phyloP scores from a whole-genome alignment of 129 eudicot species.

The Artemisia tridentata region DNA sequence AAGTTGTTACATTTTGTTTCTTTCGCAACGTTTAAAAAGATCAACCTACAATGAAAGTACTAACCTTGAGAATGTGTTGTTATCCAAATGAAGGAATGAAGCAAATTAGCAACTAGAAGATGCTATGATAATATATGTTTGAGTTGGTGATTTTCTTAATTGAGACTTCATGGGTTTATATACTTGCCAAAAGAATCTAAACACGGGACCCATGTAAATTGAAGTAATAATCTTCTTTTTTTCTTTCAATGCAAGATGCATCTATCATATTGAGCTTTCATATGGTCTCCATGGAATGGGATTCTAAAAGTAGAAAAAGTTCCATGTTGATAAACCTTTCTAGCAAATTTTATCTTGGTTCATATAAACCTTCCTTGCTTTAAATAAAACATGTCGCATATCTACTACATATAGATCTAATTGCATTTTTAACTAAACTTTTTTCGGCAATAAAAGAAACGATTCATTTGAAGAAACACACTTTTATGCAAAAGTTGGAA shows the following conservation, averaged over 20 bases:
- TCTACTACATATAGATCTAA: neutral
- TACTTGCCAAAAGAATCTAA: slow-evolving; percentile 44
- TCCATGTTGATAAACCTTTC: slow-evolving; percentile 37
- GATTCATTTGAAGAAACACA: too few relatives aligned
- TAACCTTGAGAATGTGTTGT: slow-evolving; percentile 36
- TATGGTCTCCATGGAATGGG: slow-evolving; percentile 43
- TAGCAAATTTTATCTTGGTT: slow-evolving; percentile 16
- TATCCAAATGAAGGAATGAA: slow-evolving; percentile 17
- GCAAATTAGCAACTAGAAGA: slow-evolving; percentile 33
- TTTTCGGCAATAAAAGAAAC: too few relatives aligned
- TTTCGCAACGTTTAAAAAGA: neutral
- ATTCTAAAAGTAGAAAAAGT: slow-evolving; percentile 46
- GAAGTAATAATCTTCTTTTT: slow-evolving; percentile 12
- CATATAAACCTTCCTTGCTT: slow-evolving; percentile 13
- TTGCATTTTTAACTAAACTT: neutral
- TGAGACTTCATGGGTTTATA: slow-evolving; percentile 49
- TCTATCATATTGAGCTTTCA: slow-evolving; percentile 25
- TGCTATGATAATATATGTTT: slow-evolving; percentile 21
- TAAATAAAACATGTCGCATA: neutral
- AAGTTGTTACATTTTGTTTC: slow-evolving; percentile 18
- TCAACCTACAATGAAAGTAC: slow-evolving; percentile 22
- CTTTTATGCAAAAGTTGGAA: too few relatives aligned
- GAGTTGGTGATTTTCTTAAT: slow-evolving; percentile 48
- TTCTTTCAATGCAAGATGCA: slow-evolving; percentile 16
- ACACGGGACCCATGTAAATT: slow-evolving; percentile 40